phyloP scores from a whole-genome alignment of 208 protist species.

The Cochliopodium minus region DNA sequence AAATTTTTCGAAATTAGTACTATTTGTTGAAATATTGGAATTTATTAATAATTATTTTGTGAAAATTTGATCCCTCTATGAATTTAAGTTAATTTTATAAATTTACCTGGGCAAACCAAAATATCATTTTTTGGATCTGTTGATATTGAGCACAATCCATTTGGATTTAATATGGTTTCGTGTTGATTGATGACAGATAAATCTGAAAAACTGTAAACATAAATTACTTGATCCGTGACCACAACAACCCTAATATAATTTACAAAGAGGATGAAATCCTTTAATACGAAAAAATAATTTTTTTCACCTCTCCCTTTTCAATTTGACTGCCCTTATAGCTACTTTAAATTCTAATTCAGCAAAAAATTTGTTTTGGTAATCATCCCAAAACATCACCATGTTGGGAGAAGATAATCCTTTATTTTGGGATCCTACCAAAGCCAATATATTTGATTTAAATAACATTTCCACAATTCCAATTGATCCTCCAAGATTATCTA shows the following conservation, averaged over 20 bases:
- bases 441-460: constrained; percentile 3
- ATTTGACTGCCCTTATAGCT: background rate
- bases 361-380: background rate
- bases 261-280: too few relatives aligned
- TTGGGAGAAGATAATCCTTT: background rate
- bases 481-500: background rate
- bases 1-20: background rate
- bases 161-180: background rate
- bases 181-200: background rate
- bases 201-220: constrained; percentile 9
- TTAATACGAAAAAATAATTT: too few relatives aligned
- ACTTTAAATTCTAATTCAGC: background rate
- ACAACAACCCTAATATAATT: background rate
- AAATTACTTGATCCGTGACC: background rate
- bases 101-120: background rate
- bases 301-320: too few relatives aligned
- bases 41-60: background rate
- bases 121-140: background rate
- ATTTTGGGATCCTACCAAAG: background rate
- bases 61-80: background rate
- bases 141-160: background rate
- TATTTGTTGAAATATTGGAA: background rate
- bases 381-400: background rate
- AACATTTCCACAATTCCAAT: constrained; percentile 5
- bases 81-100: too few relatives aligned